These are phyloP conservation scores for Silene vulgaris DNA, from an alignment of 179 eudicot genomes.

Conservation along the genomic window DNA sequence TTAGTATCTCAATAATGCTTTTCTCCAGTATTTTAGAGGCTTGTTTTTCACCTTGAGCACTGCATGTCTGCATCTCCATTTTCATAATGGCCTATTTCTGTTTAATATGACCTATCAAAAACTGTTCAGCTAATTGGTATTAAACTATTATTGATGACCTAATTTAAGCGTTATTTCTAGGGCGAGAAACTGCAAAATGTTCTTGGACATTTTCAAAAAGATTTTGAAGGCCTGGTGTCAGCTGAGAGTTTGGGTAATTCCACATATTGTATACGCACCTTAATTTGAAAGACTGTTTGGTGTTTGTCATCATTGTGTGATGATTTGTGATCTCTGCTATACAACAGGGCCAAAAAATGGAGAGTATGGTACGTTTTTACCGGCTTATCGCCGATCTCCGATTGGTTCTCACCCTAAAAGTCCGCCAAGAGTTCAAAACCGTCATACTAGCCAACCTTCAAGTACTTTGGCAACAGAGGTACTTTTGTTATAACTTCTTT, in stretches of 20 bases:
- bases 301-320: slow-evolving; percentile 26
- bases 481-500: slow-evolving; percentile 20
- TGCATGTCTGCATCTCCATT: not conserved
- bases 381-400: slow-evolving; percentile 77
- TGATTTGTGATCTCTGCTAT: slow-evolving; percentile 25
- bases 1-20: not conserved
- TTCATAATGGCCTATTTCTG: not conserved
- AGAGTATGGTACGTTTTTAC: slow-evolving; percentile 90
- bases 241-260: slow-evolving; percentile 95
- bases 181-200: slow-evolving; percentile 86
- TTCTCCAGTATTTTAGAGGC: not conserved
- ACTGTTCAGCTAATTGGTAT: not conserved
- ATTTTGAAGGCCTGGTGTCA: slow-evolving; percentile 93
- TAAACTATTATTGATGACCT: slow-evolving; percentile 16
- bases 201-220: slow-evolving; percentile 91
- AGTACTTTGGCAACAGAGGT: slow-evolving; percentile 60
- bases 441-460: slow-evolving; percentile 40
- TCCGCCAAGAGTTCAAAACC: slow-evolving; percentile 49
- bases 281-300: slow-evolving; percentile 16
- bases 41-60: slow-evolving; percentile 1
- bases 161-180: slow-evolving; percentile 37
- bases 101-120: not conserved
- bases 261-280: slow-evolving; percentile 12
- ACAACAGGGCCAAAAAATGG: slow-evolving; percentile 87
- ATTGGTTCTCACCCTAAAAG: slow-evolving; percentile 55